A percentile compares a stretch with the other conserved stretches of the same genome.
phyloP scores from a whole-genome alignment of 2,329 filamentous ascomycete species.

The Trichoderma afroharzianum region DNA sequence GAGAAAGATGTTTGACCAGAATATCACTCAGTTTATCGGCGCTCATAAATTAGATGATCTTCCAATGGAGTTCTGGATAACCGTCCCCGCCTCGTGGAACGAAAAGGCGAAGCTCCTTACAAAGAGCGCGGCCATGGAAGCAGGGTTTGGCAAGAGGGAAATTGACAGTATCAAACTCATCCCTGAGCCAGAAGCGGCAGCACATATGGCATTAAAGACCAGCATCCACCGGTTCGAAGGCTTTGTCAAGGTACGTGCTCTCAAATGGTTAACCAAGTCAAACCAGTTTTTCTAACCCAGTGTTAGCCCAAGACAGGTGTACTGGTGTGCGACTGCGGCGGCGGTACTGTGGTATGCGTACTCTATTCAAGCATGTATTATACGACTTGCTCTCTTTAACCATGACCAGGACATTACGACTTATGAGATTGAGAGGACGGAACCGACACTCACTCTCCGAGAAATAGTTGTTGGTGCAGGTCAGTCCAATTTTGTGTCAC shows the following conservation, averaged over 20 bases:
- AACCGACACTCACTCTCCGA: not conserved
- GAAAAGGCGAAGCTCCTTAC: not conserved
- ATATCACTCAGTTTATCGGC: not conserved
- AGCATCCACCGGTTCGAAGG: not conserved
- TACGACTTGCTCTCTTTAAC: not conserved
- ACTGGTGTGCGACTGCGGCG: not conserved
- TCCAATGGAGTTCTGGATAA: not conserved
- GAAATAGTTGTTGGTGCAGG: not conserved
- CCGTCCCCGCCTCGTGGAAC: not conserved
- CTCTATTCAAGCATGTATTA: accelerated
- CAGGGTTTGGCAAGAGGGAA: not conserved
- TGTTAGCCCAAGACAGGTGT: not conserved
- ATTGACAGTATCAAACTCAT: not conserved
- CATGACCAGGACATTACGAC: not conserved
- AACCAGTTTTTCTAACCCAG: not conserved
- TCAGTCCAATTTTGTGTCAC: not conserved
- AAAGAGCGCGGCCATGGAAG: not conserved
- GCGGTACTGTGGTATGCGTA: not conserved
- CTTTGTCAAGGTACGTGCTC: not conserved
- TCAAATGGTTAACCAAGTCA: not conserved
- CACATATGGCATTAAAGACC: not conserved
- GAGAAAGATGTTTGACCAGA: not conserved
- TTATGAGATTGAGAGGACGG: not conserved
- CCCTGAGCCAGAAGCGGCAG: not conserved
- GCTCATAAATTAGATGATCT: not conserved